Percentiles rank a stretch among this genome's conserved stretches.
Conservation (phyloP, 306 rosid genomes). For the Sechiopsis laciniata region DNA sequence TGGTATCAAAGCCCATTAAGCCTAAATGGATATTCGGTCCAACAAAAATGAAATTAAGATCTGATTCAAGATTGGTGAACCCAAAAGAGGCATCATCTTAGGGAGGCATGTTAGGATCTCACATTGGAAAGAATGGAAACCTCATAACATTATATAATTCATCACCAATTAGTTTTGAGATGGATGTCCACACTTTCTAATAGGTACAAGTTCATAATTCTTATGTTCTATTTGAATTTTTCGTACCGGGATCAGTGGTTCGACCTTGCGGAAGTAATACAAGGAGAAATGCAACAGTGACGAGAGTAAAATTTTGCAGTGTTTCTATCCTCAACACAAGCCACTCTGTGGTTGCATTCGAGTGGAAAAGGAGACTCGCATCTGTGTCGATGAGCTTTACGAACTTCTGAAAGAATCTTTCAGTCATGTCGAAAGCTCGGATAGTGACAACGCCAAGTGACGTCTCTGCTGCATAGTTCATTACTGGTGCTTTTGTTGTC, state of each 20-base stretch:
- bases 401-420: constrained; percentile 47
- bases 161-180: too few species aligned
- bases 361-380: constrained; percentile 57
- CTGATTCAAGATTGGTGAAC: too few species aligned
- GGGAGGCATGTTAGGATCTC: too few species aligned
- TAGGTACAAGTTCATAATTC: not conserved
- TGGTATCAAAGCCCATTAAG: too few species aligned
- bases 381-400: constrained; percentile 60
- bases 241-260: constrained; percentile 50
- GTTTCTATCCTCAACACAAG: constrained; percentile 50
- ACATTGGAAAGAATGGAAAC: too few species aligned
- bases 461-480: constrained; percentile 72
- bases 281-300: constrained; percentile 54
- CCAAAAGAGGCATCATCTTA: too few species aligned
- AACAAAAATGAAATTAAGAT: too few species aligned
- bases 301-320: constrained; percentile 60
- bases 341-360: constrained; percentile 65
- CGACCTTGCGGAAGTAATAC: constrained; percentile 52
- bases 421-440: constrained; percentile 55
- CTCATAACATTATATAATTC: too few species aligned
- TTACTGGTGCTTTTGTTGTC: constrained; percentile 79
- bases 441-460: constrained; percentile 72
- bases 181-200: too few species aligned
- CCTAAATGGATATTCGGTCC: too few species aligned
- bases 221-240: not conserved